Evolutionary conservation across 306 rosid genomes (phyloP).

Genomic region (Rosa rugosa): DNA sequence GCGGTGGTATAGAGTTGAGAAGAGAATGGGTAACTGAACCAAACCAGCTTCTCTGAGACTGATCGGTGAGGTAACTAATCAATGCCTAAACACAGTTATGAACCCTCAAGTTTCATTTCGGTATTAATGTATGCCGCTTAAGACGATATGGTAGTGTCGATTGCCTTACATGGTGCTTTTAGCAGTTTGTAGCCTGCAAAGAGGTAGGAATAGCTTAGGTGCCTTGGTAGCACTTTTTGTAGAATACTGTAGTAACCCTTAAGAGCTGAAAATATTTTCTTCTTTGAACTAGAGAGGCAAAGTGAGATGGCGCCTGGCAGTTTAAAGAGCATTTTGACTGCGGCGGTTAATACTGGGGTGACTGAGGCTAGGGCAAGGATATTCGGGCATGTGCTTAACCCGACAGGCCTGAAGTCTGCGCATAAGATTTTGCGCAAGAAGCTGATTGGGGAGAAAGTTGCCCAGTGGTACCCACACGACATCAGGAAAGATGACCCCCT

Average conservation of each 20-base stretch:
- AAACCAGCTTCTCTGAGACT: background rate
- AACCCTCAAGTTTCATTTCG: background rate
- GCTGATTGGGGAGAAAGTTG: slow-evolving; percentile 81
- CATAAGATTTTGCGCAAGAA: slow-evolving; percentile 83
- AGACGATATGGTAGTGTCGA: background rate
- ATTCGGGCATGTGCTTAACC: slow-evolving; percentile 78
- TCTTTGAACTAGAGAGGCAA: slow-evolving; percentile 17
- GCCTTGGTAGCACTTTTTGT: background rate
- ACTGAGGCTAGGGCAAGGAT: slow-evolving; percentile 73
- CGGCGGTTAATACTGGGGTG: slow-evolving; percentile 54
- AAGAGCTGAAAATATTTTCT: slow-evolving; percentile 7
- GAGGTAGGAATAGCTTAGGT: background rate
- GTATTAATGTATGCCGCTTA: background rate
- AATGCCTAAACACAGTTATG: background rate
- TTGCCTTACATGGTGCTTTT: background rate
- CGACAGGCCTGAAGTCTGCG: slow-evolving; percentile 57
- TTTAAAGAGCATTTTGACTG: slow-evolving; percentile 51
- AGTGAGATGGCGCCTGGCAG: slow-evolving; percentile 57
- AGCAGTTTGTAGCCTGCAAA: background rate
- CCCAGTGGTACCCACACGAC: slow-evolving; percentile 85
- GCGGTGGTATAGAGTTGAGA: background rate
- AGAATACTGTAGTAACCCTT: background rate
- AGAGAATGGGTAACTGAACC: background rate
- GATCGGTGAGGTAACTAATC: background rate
- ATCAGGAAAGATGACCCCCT: slow-evolving; percentile 72